These are phyloP conservation scores for Mariannaea sp. DNA, from an alignment of 2,329 filamentous ascomycete species.

Conservation along the genomic window DNA sequence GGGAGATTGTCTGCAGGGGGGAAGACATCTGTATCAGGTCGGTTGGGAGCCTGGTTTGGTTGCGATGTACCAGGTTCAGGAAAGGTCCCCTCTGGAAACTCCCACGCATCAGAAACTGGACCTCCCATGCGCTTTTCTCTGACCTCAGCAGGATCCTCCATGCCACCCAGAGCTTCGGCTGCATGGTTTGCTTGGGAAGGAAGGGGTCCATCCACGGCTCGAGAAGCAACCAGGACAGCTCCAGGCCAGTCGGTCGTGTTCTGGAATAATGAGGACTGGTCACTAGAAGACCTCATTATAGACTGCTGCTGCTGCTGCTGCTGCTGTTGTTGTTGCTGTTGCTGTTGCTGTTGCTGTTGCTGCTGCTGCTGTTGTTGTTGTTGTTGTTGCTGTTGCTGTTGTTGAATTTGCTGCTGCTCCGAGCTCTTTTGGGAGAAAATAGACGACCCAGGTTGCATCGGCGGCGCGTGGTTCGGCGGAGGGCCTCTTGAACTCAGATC, in stretches of 20 bases:
- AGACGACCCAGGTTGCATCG: conserved; percentile 48
- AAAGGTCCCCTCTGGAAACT: conserved; percentile 82
- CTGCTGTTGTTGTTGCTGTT: no score
- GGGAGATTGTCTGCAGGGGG: conserved; percentile 79
- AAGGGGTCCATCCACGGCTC: conserved; percentile 42
- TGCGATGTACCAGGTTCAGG: conserved; percentile 58
- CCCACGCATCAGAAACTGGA: conserved; percentile 79
- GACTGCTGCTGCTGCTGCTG: conserved; percentile 50
- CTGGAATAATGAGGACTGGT: conserved; percentile 50
- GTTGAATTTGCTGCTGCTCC: conserved; percentile 32
- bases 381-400: no score
- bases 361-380: no score
- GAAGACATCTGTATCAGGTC: conserved; percentile 88
- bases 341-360: no score
- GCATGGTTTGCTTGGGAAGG: conserved; percentile 45
- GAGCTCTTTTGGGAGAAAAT: conserved; percentile 41
- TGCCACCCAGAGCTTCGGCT: conserved; percentile 45
- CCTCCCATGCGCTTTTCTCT: conserved; percentile 52
- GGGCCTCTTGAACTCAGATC: conserved; percentile 59
- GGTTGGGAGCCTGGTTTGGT: conserved; percentile 56
- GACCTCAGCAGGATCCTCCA: conserved; percentile 49
- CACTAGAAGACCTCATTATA: conserved; percentile 59
- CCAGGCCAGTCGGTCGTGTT: conserved; percentile 44
- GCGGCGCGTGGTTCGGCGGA: conserved; percentile 64
- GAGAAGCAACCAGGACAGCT: conserved; percentile 42